These are phyloP conservation scores for Sanghuangporus sanghuang DNA, from an alignment of 1,284 basidiomycete genomes.

Conservation along the genomic window DNA sequence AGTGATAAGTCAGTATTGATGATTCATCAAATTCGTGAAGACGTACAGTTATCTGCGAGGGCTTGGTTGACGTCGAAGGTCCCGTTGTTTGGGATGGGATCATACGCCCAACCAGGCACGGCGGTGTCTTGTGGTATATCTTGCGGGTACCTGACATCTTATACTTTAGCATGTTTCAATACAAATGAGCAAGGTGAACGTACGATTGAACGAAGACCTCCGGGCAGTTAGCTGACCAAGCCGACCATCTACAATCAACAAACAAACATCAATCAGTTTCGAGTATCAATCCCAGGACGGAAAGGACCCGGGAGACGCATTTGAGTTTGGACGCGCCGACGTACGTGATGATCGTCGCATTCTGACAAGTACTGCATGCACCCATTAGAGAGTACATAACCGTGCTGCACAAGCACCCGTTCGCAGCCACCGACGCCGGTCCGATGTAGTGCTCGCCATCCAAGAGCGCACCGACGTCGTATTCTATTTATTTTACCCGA, in stretches of 20 bases:
- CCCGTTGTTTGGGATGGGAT: not conserved
- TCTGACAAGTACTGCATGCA: constrained; percentile 20
- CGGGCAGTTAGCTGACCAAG: constrained; percentile 9
- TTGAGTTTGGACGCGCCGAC: not conserved
- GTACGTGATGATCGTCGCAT: constrained; percentile 15
- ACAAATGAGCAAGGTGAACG: not conserved
- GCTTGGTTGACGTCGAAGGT: constrained; percentile 3
- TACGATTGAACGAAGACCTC: constrained; percentile 5
- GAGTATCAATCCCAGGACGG: not conserved
- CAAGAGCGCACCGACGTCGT: constrained; percentile 11
- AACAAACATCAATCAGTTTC: not conserved
- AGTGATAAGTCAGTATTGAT: not conserved
- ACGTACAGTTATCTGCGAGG: constrained; percentile 2
- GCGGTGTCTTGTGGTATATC: constrained; percentile 17
- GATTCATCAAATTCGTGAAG: not conserved
- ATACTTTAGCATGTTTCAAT: not conserved
- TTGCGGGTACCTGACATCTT: constrained; percentile 12
- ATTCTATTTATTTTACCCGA: constrained; percentile 4
- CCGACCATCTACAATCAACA: constrained; percentile 4
- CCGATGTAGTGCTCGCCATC: constrained; percentile 17
- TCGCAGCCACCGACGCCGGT: constrained; percentile 8
- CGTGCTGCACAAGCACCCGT: constrained; percentile 19
- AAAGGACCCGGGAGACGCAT: not conserved
- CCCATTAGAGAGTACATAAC: constrained; percentile 19
- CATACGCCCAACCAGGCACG: constrained; percentile 20